phyloP scores from a whole-genome alignment of 805 yeast genomes.

The Cyberlindnera meyerae region DNA sequence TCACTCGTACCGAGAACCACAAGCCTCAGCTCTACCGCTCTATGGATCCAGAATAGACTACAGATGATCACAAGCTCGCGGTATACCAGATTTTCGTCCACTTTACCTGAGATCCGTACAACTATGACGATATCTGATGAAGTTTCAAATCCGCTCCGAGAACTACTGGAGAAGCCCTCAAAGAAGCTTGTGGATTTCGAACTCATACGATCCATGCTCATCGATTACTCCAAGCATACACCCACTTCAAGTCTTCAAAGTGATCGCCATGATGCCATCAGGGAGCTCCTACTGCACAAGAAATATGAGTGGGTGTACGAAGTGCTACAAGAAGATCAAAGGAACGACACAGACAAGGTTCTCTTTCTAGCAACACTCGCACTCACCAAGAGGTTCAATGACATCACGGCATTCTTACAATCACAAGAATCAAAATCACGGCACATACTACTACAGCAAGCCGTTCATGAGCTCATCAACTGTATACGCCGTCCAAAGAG shows the following conservation, averaged over 20 bases:
- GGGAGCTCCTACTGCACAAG: conserved; percentile 10
- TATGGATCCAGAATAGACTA: not conserved
- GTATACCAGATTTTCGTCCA: conserved; percentile 4
- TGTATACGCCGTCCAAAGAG: not conserved
- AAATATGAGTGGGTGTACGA: conserved; percentile 9
- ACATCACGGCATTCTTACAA: not conserved
- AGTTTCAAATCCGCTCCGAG: not conserved
- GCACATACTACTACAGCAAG: not conserved
- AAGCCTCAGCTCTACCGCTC: not conserved
- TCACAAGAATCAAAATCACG: not conserved
- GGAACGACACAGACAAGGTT: not conserved
- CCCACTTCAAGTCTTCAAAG: not conserved
- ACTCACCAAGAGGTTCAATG: not conserved
- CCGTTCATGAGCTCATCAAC: conserved; percentile 4
- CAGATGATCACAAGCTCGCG: not conserved
- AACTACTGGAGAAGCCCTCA: conserved; percentile 1
- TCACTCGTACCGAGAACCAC: conserved; percentile 4
- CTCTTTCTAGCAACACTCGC: conserved; percentile 1
- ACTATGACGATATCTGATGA: not conserved
- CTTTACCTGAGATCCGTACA: not conserved
- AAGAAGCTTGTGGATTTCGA: conserved; percentile 4
- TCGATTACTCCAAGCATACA: not conserved
- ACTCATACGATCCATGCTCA: conserved; percentile 5
- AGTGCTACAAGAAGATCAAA: conserved; percentile 4
- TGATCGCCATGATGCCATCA: conserved; percentile 4